phyloP scores from a whole-genome alignment of 1,284 basidiomycete genomes.

The Puccinia polysora region DNA sequence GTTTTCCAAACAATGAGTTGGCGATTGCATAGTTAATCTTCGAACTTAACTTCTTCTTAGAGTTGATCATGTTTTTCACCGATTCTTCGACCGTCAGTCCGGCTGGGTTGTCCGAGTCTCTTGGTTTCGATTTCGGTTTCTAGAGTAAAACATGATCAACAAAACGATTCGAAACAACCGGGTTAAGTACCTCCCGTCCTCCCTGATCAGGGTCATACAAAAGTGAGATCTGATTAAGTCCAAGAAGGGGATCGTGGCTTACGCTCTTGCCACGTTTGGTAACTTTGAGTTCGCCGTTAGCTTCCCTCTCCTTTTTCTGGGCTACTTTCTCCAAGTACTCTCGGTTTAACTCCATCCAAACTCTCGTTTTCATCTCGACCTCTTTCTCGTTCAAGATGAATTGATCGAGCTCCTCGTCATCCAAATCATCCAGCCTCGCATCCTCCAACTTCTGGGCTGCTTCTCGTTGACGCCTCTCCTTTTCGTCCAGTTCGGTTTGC shows the following conservation, averaged over 20 bases:
- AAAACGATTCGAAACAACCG: no score
- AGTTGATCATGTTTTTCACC: slow-evolving; percentile 34
- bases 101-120: slow-evolving; percentile 38
- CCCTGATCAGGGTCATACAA: no score
- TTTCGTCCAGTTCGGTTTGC: slow-evolving; percentile 41
- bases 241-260: neutral
- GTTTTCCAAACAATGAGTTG: slow-evolving; percentile 25
- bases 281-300: slow-evolving; percentile 17
- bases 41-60: slow-evolving; percentile 31
- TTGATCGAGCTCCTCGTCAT: slow-evolving; percentile 86
- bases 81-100: slow-evolving; percentile 35
- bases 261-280: slow-evolving; percentile 13
- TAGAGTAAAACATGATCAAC: no score
- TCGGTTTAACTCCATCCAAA: slow-evolving; percentile 94
- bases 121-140: slow-evolving; percentile 29
- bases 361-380: slow-evolving; percentile 79
- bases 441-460: slow-evolving; percentile 16
- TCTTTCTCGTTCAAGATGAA: slow-evolving; percentile 78
- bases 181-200: no score
- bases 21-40: slow-evolving; percentile 39
- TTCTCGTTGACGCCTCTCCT: slow-evolving; percentile 22
- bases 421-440: slow-evolving; percentile 63
- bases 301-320: slow-evolving; percentile 57
- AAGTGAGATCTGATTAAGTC: no score
- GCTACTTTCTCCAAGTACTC: slow-evolving; percentile 88